phyloP scores from a whole-genome alignment of 768 basidiomycete genomes.

The Xanthoconium stramineum region DNA sequence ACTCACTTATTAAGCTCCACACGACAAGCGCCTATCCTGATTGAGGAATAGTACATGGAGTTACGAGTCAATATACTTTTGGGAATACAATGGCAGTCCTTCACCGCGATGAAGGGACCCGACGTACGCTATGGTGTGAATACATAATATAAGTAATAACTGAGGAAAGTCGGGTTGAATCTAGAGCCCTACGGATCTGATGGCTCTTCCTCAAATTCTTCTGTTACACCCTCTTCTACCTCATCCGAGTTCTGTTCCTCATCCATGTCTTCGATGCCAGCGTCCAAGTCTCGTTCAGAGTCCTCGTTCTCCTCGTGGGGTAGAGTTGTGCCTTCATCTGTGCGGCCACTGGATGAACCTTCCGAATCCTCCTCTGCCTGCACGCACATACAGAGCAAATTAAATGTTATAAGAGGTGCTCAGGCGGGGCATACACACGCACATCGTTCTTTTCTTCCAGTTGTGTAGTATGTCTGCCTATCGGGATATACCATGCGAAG shows the following conservation, averaged over 20 bases:
- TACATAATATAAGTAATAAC: not conserved
- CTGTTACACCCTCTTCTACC: conserved; percentile 44
- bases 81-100: not conserved
- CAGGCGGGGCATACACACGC: conserved; percentile 15
- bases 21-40: not conserved
- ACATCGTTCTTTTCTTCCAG: conserved; percentile 87
- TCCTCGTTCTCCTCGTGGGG: conserved; percentile 41
- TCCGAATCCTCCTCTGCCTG: conserved; percentile 38
- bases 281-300: conserved; percentile 35
- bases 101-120: not conserved
- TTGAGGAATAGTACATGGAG: not conserved
- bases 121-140: not conserved
- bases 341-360: conserved; percentile 31
- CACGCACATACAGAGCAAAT: not conserved
- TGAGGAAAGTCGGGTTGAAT: not conserved
- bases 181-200: conserved; percentile 15
- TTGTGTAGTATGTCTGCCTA: conserved; percentile 69
- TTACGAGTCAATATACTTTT: not conserved
- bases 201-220: conserved; percentile 53
- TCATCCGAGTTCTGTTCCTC: conserved; percentile 40
- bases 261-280: conserved; percentile 42
- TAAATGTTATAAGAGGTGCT: not conserved
- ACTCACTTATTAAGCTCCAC: conserved; percentile 52
- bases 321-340: conserved; percentile 28
- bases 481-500: conserved; percentile 64